Conservation (phyloP, 108 stramenopile species). For the Nitzschia palea region DNA sequence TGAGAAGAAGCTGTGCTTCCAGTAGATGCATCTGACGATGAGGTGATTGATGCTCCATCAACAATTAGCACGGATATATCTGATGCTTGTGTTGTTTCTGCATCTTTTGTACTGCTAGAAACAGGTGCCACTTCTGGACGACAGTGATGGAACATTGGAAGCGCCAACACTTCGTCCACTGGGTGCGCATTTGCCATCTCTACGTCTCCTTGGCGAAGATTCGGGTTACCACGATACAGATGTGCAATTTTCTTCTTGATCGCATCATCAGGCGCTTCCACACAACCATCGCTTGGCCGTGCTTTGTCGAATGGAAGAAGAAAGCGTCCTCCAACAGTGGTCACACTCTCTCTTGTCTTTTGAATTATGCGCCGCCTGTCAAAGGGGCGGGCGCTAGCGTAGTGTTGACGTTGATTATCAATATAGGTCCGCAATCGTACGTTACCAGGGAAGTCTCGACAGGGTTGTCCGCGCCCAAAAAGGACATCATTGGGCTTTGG, state of each 20-base stretch:
- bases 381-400: background rate
- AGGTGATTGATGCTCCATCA: too few species aligned
- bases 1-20: too few species aligned
- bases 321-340: background rate
- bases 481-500: background rate
- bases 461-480: slow-evolving; percentile 12
- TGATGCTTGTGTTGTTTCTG: too few species aligned
- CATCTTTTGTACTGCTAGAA: too few species aligned
- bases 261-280: background rate
- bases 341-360: background rate
- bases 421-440: background rate
- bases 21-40: too few species aligned
- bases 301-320: slow-evolving; percentile 5
- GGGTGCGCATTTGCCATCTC: too few species aligned
- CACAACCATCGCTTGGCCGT: background rate
- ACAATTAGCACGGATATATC: too few species aligned
- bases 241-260: slow-evolving; percentile 6
- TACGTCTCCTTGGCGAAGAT: too few species aligned
- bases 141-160: too few species aligned
- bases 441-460: slow-evolving; percentile 12
- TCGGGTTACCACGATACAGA: background rate
- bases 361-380: background rate
- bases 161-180: too few species aligned
- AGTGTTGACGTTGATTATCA: background rate
- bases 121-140: too few species aligned